Evolutionary conservation across 345 rosid species (phyloP).

Genomic region (Sonneratia alba): DNA sequence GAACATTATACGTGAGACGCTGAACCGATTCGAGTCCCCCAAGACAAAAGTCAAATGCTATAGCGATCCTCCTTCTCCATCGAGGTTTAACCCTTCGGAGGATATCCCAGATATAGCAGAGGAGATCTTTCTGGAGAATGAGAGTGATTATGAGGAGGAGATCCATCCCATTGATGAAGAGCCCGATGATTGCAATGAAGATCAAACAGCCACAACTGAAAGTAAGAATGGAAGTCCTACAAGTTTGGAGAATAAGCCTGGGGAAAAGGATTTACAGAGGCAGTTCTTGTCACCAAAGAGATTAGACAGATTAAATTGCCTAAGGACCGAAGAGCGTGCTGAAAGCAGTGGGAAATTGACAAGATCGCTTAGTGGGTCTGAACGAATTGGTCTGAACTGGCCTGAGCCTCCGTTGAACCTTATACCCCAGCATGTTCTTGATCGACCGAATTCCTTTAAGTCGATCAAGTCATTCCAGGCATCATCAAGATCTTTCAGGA

Average conservation of each 20-base stretch:
- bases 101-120: constrained; percentile 57
- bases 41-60: constrained; percentile 46
- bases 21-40: constrained; percentile 48
- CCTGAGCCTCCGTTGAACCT: constrained; percentile 76
- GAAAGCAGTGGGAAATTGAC: constrained; percentile 27
- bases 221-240: neutral
- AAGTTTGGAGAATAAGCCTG: constrained; percentile 10
- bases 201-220: constrained; percentile 8
- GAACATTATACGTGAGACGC: constrained; percentile 63
- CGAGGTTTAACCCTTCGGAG: constrained; percentile 58
- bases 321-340: constrained; percentile 29
- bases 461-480: constrained; percentile 42
- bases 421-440: constrained; percentile 49
- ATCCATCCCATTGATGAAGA: constrained; percentile 69
- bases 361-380: constrained; percentile 59
- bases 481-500: constrained; percentile 39
- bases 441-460: constrained; percentile 54
- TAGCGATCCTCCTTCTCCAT: constrained; percentile 95
- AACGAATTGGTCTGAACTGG: constrained; percentile 76
- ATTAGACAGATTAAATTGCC: constrained; percentile 56
- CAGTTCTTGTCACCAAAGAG: constrained; percentile 35
- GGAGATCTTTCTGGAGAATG: constrained; percentile 61
- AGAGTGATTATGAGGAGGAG: constrained; percentile 72
- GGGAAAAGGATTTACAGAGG: constrained; percentile 36
- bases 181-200: constrained; percentile 9